Evolutionary conservation across 2,329 filamentous ascomycete genomes (phyloP), one percentile per base, ranked within the genome.

Genomic region (Ophiosphaerella herpotricha): DNA sequence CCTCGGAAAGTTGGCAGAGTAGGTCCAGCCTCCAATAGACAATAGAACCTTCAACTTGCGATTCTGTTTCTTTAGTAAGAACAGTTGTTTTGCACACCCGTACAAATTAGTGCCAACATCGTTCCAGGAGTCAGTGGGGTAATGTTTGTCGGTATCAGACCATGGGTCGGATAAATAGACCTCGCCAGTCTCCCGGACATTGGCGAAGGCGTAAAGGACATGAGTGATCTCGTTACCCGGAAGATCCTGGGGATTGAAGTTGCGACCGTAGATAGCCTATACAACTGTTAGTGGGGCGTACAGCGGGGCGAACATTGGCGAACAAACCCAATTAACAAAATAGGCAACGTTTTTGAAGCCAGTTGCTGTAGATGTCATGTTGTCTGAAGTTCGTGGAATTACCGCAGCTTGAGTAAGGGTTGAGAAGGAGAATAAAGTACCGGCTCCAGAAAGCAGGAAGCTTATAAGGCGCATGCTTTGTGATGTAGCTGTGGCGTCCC

Each of bases 1-100:
- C 31, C 62, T 54, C 2, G 65, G 58, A 42, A 74, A 73, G 54
- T 73, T 72, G 31, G 67, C 36, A 11, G 71, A 73, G 44, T 73
- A 74, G 3, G 71, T 74, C 71, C 70, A 74, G 1, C 71, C 71
- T 35, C 71, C 71, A 37, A 74, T 73, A 0, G 68, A 71, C n/a
- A 74, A 61, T 14, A 74, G 43, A 4, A 70, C 59, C 46, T 73
- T 73, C 31, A 74, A 51, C 37, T 72, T 72, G 33, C 71, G 66
- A 35, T 74, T 70, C 21, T 48, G 50, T 55, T 73, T 67, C 61
- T 74, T 74, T 13, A 63, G 58, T 2, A 74, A 60, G 43, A 66
- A 71, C 2, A 74, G 55, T 50, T 73, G 71, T 55, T 74, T 74
- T 7, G 61, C 62, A 51, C 69, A 73, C 13, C 71, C 71, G 48